Percentiles rank a stretch among this genome's conserved stretches.
phyloP scores from a whole-genome alignment of 257 asterid genomes.

The Nicotiana knightiana region DNA sequence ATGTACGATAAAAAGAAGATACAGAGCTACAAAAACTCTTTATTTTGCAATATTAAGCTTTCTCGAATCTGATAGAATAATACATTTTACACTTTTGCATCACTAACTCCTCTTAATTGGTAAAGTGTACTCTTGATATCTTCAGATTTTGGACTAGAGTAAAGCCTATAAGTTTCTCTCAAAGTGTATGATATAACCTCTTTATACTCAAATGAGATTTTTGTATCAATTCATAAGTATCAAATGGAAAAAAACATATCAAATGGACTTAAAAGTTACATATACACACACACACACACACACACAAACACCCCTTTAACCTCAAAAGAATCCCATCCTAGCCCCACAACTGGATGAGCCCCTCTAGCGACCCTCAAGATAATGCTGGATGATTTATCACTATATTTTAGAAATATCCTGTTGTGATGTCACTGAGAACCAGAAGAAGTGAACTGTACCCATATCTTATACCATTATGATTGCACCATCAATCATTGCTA shows the following conservation, averaged over 20 bases:
- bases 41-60: background rate
- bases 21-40: background rate
- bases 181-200: background rate
- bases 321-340: background rate
- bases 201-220: background rate
- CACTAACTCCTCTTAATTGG: slow-evolving; percentile 1
- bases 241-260: background rate
- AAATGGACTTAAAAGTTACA: background rate
- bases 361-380: background rate
- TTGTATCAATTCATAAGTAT: background rate
- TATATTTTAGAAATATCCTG: background rate
- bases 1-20: background rate
- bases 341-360: background rate
- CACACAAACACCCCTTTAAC: background rate
- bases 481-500: background rate
- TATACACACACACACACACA: background rate
- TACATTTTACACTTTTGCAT: background rate
- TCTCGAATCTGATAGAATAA: background rate
- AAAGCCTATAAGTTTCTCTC: background rate
- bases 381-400: no score
- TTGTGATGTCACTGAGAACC: background rate
- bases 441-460: background rate
- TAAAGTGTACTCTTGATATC: background rate
- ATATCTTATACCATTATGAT: background rate
- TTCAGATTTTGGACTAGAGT: background rate